These are phyloP conservation scores for Sphagnurus paluster DNA, from an alignment of 1,284 basidiomycete species.

Conservation along the genomic window DNA sequence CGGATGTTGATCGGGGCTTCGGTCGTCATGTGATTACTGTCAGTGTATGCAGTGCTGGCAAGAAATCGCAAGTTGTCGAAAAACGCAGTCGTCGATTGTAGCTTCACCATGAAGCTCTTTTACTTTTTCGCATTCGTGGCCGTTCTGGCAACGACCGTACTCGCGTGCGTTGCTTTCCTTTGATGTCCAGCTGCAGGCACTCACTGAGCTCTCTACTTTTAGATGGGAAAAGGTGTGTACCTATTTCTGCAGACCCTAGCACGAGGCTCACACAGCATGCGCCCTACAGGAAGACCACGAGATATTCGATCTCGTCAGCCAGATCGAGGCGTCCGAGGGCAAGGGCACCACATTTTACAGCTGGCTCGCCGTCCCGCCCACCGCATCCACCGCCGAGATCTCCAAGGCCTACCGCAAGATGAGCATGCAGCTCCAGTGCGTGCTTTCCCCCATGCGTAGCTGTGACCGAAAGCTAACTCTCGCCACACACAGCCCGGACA, in stretches of 20 bases:
- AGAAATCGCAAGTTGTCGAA: constrained; percentile 1
- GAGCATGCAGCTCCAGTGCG: constrained; percentile 85
- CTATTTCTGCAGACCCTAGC: too few relatives aligned
- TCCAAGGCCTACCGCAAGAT: constrained; percentile 87
- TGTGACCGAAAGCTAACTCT: constrained; percentile 2
- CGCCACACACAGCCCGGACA: constrained; percentile 73
- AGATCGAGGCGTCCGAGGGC: constrained; percentile 81
- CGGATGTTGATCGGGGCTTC: background rate
- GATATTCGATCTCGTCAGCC: constrained; percentile 93
- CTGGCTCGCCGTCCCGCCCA: constrained; percentile 72
- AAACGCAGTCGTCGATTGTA: constrained; percentile 1
- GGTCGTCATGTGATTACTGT: background rate
- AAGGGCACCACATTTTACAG: constrained; percentile 91
- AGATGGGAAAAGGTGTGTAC: constrained; percentile 68
- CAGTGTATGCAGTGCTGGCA: constrained; percentile 1
- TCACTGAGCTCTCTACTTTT: constrained; percentile 12
- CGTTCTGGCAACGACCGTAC: constrained; percentile 40
- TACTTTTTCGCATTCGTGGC: constrained; percentile 42
- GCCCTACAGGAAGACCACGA: constrained; percentile 82
- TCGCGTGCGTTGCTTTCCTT: constrained; percentile 42
- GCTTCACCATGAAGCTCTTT: constrained; percentile 41
- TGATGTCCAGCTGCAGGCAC: background rate
- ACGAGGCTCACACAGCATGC: too few relatives aligned
- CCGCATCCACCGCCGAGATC: constrained; percentile 74
- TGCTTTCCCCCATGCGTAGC: constrained; percentile 17